phyloP scores from a whole-genome alignment of 257 asterid genomes.

The Dorcoceras hygrometricum region DNA sequence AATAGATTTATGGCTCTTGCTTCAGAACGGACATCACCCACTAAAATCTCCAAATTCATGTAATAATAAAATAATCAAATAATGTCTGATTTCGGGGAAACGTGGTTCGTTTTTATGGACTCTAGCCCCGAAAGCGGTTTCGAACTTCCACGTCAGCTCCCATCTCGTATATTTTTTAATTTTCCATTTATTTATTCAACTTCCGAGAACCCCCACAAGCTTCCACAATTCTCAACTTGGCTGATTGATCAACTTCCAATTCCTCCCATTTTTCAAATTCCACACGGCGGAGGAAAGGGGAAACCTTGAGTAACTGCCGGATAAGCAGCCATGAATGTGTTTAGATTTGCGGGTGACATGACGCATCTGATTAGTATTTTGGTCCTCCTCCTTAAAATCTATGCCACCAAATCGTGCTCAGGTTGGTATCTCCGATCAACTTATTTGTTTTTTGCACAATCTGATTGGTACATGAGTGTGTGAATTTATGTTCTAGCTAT shows the following conservation, averaged over 20 bases:
- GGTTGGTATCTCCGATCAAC: slow-evolving; percentile 40
- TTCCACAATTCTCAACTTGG: background rate
- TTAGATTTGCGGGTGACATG: slow-evolving; percentile 95
- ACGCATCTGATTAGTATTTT: slow-evolving; percentile 82
- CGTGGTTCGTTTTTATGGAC: background rate
- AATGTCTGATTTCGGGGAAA: background rate
- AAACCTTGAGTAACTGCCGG: background rate
- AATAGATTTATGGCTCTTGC: too few relatives aligned
- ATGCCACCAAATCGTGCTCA: slow-evolving; percentile 92
- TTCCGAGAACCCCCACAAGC: slow-evolving; percentile 16
- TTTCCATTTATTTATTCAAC: slow-evolving; percentile 9
- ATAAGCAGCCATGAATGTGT: slow-evolving; percentile 57
- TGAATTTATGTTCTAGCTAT: background rate
- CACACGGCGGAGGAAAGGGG: background rate
- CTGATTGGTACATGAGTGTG: background rate
- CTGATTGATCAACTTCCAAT: slow-evolving; percentile 16
- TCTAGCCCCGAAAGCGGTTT: background rate
- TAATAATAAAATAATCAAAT: too few relatives aligned
- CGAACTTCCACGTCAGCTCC: slow-evolving; percentile 35
- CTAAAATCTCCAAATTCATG: too few relatives aligned
- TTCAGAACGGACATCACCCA: too few relatives aligned
- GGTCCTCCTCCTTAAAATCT: slow-evolving; percentile 87
- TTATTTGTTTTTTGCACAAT: background rate
- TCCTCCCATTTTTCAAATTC: background rate
- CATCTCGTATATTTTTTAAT: background rate